A percentile compares a stretch with the other conserved stretches of the same genome.
These are phyloP conservation scores for Madurella fahalii DNA, from an alignment of 2,329 filamentous ascomycete species.

Conservation along the genomic window DNA sequence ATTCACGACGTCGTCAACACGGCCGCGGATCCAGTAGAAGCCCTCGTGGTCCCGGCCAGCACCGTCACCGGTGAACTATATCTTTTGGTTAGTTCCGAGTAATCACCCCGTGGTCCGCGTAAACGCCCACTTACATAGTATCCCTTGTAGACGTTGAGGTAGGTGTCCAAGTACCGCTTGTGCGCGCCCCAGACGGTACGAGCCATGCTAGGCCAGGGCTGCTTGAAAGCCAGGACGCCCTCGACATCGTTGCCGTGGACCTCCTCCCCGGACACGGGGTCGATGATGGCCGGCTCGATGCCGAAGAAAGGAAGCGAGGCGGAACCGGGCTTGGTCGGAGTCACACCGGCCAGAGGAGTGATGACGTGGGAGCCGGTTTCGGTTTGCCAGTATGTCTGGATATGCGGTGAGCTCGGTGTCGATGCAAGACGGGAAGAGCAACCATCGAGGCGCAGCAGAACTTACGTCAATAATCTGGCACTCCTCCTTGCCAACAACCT, in stretches of 20 bases:
- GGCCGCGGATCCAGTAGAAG: slow-evolving; percentile 99
- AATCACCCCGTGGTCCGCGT: not conserved
- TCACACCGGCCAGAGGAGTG: slow-evolving; percentile 85
- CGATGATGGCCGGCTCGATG: slow-evolving; percentile 95
- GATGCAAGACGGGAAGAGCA: not conserved
- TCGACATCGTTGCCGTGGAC: slow-evolving; percentile 95
- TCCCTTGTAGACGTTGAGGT: slow-evolving; percentile 94
- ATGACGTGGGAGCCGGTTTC: slow-evolving; percentile 98
- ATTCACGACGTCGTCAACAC: slow-evolving; percentile 98
- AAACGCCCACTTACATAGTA: slow-evolving; percentile 73
- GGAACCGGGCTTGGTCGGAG: slow-evolving; percentile 93
- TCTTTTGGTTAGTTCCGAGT: not conserved
- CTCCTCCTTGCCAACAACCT: slow-evolving; percentile 88
- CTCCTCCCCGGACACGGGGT: slow-evolving; percentile 91
- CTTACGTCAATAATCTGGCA: slow-evolving; percentile 91
- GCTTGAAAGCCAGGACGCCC: slow-evolving; percentile 94
- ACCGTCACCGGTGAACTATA: slow-evolving; percentile 83
- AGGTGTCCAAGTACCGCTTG: slow-evolving; percentile 98
- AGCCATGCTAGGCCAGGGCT: slow-evolving; percentile 97
- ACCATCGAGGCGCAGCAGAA: slow-evolving; percentile 27
- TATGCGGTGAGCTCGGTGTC: slow-evolving; percentile 11
- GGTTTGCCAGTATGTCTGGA: slow-evolving; percentile 98
- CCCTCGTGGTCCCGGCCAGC: slow-evolving; percentile 95
- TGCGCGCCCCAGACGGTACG: slow-evolving; percentile 97
- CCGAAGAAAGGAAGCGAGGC: slow-evolving; percentile 97